A percentile compares a stretch with the other conserved stretches of the same genome.
Conservation (phyloP, 495 filamentous ascomycete genomes). For the Pyrenula aspistea region DNA sequence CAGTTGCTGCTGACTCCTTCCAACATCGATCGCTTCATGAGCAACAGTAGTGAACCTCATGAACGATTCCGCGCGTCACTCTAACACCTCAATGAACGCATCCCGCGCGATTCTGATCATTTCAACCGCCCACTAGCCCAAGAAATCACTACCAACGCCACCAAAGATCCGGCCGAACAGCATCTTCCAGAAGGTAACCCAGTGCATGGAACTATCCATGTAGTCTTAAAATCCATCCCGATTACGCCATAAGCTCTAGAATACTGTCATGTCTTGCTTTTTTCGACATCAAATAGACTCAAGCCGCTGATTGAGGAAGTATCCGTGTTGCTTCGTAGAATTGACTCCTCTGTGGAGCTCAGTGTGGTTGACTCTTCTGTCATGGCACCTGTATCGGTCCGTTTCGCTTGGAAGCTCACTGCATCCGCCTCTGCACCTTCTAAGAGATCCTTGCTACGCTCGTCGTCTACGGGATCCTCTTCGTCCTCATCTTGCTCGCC, state of each 20-base stretch:
- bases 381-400: slow-evolving; percentile 6
- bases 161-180: too few relatives aligned
- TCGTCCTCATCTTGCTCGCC: slow-evolving; percentile 70
- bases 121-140: too few relatives aligned
- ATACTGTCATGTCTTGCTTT: not conserved
- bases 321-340: not conserved
- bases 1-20: too few relatives aligned
- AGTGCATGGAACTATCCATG: too few relatives aligned
- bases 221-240: not conserved
- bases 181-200: too few relatives aligned
- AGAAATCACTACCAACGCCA: too few relatives aligned
- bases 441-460: slow-evolving; percentile 1
- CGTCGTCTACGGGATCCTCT: slow-evolving; percentile 45
- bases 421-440: not conserved
- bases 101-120: too few relatives aligned
- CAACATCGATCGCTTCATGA: too few relatives aligned
- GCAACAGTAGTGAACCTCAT: too few relatives aligned
- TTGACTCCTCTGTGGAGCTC: not conserved
- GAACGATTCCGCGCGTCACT: too few relatives aligned
- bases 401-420: not conserved
- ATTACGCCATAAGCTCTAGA: not conserved
- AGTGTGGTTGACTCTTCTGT: slow-evolving; percentile 8
- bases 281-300: not conserved
- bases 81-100: too few relatives aligned
- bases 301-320: not conserved